Evolutionary conservation across 2,329 filamentous ascomycete species (phyloP), one percentile per base, ranked within the genome.

Genomic region (Talaromyces atroroseus): DNA sequence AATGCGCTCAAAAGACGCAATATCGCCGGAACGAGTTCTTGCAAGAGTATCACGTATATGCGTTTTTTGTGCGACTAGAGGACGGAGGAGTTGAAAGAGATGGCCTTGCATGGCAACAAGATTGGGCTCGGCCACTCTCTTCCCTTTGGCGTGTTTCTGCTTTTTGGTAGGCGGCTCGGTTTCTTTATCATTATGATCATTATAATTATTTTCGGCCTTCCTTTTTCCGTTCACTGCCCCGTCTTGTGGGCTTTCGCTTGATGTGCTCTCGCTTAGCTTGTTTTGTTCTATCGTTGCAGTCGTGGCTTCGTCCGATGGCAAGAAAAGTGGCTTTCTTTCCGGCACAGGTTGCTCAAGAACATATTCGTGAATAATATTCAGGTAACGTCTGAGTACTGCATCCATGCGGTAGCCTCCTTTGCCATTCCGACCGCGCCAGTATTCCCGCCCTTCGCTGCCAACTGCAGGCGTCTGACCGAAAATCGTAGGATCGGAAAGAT

Each of bases 341-440:
- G 92, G 92, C 5, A 63, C 62, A 1, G 86, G 84, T 4, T 84
- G 71, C 34, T 84, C 84, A 0, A 94, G 76, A 1, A 88, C 89
- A 65, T 95, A 82, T 69, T 81, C 81, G 71, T 96, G 86, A 49
- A 97, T 81, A 58, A 99, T 95, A 66, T 96, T 88, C 71, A 97
- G 78, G 69, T 99, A 99, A 34, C 92, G 82, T 58, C 94, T 79
- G 64, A 94, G 82, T 1, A 96, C 84, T 2, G 89, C 91, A 70
- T 99, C 94, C 60, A 96, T 84, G 57, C 94, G 82, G 73, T 89
- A 97, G 1, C 94, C 95, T 4, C 90, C 89, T 59, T 83, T 86
- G 0, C 90, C 89, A 66, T 92, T 83, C 52, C 76, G 80, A 0
- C 89, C 90, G 34, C 88, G 80, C 92, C 92, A 97, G 72, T 94